These are phyloP conservation scores for Eucalyptus marginata DNA, from an alignment of 345 rosid species.

Conservation along the genomic window DNA sequence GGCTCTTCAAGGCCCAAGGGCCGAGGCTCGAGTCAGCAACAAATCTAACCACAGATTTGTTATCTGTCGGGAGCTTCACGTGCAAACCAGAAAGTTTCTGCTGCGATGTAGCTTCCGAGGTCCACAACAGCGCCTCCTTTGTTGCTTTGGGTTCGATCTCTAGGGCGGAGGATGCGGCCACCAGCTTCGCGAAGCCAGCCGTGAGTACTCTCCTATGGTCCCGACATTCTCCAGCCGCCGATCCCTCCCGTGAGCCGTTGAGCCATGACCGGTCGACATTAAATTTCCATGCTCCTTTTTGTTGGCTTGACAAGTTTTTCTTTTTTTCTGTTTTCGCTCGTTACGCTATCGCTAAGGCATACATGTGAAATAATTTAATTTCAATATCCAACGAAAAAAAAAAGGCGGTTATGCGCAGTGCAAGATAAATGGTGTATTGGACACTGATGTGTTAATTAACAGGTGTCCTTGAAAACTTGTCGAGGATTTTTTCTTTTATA, in stretches of 20 bases:
- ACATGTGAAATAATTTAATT: background rate
- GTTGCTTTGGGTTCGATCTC: too few relatives aligned
- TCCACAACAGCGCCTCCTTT: background rate
- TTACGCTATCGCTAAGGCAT: background rate
- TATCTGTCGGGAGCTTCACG: background rate
- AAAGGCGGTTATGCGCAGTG: fast-evolving
- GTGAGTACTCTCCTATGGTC: background rate
- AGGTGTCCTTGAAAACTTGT: background rate
- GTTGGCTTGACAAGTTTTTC: background rate
- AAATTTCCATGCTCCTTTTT: background rate
- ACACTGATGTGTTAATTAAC: too few relatives aligned
- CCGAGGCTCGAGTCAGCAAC: background rate
- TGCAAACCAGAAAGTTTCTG: background rate
- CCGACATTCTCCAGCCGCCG: background rate
- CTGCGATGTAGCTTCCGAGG: background rate
- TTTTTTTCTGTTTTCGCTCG: background rate
- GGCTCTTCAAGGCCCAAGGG: background rate
- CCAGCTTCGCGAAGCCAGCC: background rate
- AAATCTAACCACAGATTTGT: background rate
- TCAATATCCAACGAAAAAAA: background rate
- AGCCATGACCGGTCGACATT: background rate
- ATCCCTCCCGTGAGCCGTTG: background rate
- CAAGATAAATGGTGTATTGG: background rate
- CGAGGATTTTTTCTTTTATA: too few relatives aligned
- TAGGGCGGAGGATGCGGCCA: background rate